phyloP scores from a whole-genome alignment of 2,329 filamentous ascomycete species.

The Akanthomyces dipterigenus region DNA sequence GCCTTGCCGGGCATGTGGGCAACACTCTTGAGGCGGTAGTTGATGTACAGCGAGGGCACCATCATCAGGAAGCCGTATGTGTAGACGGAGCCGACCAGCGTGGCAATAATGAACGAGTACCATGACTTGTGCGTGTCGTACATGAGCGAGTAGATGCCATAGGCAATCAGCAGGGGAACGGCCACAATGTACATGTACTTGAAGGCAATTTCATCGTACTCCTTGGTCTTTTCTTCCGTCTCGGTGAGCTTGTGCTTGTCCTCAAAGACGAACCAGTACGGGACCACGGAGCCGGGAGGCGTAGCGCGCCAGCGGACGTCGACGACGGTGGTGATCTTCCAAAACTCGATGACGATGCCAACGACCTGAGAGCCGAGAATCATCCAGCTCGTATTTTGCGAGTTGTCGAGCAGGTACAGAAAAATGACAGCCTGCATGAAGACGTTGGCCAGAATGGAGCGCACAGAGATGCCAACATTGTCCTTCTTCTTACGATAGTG shows the following conservation, averaged over 20 bases:
- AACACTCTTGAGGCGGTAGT: conserved; percentile 91
- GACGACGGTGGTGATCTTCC: conserved; percentile 96
- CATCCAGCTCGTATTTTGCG: conserved; percentile 98
- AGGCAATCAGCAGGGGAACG: conserved; percentile 81
- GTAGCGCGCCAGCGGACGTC: conserved; percentile 74
- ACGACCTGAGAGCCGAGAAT: conserved; percentile 90
- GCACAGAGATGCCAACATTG: conserved; percentile 91
- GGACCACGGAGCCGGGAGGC: conserved; percentile 61
- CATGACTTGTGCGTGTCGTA: conserved; percentile 97
- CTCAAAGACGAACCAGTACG: conserved; percentile 78
- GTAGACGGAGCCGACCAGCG: conserved; percentile 91
- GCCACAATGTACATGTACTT: conserved; percentile 91
- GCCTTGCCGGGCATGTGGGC: conserved; percentile 96
- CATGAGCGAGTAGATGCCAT: conserved; percentile 82
- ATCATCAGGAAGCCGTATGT: conserved; percentile 99
- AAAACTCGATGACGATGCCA: conserved; percentile 63
- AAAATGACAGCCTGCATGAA: conserved; percentile 97
- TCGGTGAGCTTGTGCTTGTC: conserved; percentile 95
- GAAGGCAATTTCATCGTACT: conserved; percentile 97
- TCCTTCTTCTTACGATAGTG: conserved; percentile 99
- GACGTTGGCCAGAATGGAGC: conserved; percentile 92
- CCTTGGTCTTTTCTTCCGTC: conserved; percentile 95
- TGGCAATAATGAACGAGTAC: conserved; percentile 95
- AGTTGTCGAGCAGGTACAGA: conserved; percentile 94
- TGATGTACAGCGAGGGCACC: conserved; percentile 96